Base-by-base conservation (phyloP, 2,329 filamentous ascomycete species). In the Stagonosporopsis vannaccii region DNA sequence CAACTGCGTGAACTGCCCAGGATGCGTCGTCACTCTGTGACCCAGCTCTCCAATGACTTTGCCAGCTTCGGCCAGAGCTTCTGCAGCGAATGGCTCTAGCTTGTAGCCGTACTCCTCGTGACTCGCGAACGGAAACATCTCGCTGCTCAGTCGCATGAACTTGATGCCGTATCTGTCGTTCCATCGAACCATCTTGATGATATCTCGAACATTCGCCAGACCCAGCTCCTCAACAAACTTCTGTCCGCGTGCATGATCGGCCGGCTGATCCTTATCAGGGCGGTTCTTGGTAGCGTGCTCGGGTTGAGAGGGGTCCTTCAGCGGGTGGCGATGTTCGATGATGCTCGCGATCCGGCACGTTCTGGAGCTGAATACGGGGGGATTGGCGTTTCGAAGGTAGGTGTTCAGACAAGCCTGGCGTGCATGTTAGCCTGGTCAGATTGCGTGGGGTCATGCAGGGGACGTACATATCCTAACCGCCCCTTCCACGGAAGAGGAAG, bases 101-200 rank as follows among this genome's bases (percentile, higher is more conserved):
- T 86, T 89, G 75, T 98, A 98, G 0, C 93, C 94, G 63, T 96
- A 89, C 59, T 91, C 89, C 22, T 85, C 84, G 69, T 98, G 94
- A 62, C 91, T 96, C 1, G 94, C 94, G 73, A 97, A 97, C 0
- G 94, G 94, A 62, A 98, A 98, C 90, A 97, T 97, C 66, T 97
- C 94, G 51, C 91, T 96, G 65, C 91, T 96, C 19, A 98, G 81
- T 1, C 94, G 86, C 85, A 98, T 86, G 74, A 98, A 97, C 65
- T 87, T 93, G 77, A 98, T 98, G 35, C 89, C 88, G 62, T 94
- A 97, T 64, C 87, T 90, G 62, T 96, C 89, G 70, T 98, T 97
- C 94, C 94, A 98, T 1, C 87, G 84, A 8, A 97, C 70, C 86
- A 97, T 91, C 75, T 96, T 96, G 54, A 84, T 78, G 28, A 97